A percentile compares a stretch with the other conserved stretches of the same genome.
phyloP scores from a whole-genome alignment of 805 yeast genomes.

The Yarrowia phangngaensis region DNA sequence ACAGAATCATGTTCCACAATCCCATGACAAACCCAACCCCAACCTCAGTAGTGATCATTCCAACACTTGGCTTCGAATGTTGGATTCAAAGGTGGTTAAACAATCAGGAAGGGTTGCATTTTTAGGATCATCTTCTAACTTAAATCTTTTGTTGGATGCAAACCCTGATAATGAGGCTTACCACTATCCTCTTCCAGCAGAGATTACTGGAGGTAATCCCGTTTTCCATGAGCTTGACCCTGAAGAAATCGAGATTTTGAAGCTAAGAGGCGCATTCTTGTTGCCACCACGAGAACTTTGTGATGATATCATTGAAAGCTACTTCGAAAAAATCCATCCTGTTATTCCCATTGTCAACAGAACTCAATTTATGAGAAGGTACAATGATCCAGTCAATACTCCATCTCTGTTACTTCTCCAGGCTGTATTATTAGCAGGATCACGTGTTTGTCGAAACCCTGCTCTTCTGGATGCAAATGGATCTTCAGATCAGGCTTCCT shows the following conservation, averaged over 20 bases:
- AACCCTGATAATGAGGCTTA: constrained; percentile 46
- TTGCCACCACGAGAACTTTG: constrained; percentile 59
- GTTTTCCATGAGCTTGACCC: constrained; percentile 44
- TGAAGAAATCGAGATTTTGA: constrained; percentile 61
- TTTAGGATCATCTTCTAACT: constrained; percentile 53
- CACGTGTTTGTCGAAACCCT: constrained; percentile 56
- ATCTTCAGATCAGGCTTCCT: constrained; percentile 50
- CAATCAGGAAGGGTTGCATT: constrained; percentile 43
- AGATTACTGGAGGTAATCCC: constrained; percentile 31
- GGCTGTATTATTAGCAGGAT: constrained; percentile 64
- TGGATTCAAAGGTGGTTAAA: constrained; percentile 21
- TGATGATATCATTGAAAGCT: constrained; percentile 56
- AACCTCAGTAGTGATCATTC: constrained; percentile 24
- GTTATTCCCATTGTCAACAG: constrained; percentile 64
- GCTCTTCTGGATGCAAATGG: constrained; percentile 47
- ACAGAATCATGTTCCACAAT: no score
- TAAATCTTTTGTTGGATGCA: constrained; percentile 47
- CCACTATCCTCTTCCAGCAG: constrained; percentile 37
- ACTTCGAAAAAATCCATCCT: constrained; percentile 64
- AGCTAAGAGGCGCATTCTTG: constrained; percentile 64
- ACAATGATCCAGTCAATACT: constrained; percentile 52
- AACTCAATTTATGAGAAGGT: constrained; percentile 55
- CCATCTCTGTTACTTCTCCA: constrained; percentile 66
- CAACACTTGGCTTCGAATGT: constrained; percentile 25
- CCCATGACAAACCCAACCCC: constrained; percentile 9